These are phyloP conservation scores for Malassezia furfur DNA, from an alignment of 1,284 basidiomycete genomes.

Conservation along the genomic window DNA sequence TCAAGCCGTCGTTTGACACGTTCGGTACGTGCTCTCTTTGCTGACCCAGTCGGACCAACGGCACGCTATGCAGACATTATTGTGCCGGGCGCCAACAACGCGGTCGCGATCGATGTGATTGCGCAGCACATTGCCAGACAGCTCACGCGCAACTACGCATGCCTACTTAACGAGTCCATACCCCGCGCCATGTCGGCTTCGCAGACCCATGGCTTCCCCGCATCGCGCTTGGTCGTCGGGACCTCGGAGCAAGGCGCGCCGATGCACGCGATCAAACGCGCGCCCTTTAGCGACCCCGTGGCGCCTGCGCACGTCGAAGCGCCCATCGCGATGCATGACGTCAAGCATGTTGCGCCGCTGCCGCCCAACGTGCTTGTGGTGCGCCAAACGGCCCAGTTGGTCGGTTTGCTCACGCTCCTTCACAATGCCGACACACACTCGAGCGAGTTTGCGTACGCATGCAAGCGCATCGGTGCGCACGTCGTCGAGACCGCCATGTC, in stretches of 20 bases:
- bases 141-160: constrained; percentile 49
- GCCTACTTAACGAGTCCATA: neutral
- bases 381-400: constrained; percentile 69
- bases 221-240: constrained; percentile 7
- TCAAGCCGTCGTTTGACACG: constrained; percentile 77
- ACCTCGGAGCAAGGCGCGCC: neutral
- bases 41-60: constrained; percentile 63
- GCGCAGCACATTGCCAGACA: constrained; percentile 79
- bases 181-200: neutral
- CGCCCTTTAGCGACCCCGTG: constrained; percentile 1
- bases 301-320: neutral
- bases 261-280: constrained; percentile 8
- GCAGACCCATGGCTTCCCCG: neutral
- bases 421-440: constrained; percentile 60
- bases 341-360: constrained; percentile 13
- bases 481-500: constrained; percentile 76
- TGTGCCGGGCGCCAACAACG: constrained; percentile 40
- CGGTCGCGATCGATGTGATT: constrained; percentile 75
- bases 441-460: constrained; percentile 76
- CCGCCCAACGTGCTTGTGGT: constrained; percentile 60
- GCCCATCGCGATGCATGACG: neutral
- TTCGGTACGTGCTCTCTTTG: constrained; percentile 51
- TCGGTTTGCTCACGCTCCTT: constrained; percentile 61
- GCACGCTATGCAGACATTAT: constrained; percentile 66
- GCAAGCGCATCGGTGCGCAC: constrained; percentile 72